Base-by-base conservation (phyloP, 2,329 filamentous ascomycete genomes). In the Claviceps sorghi region DNA sequence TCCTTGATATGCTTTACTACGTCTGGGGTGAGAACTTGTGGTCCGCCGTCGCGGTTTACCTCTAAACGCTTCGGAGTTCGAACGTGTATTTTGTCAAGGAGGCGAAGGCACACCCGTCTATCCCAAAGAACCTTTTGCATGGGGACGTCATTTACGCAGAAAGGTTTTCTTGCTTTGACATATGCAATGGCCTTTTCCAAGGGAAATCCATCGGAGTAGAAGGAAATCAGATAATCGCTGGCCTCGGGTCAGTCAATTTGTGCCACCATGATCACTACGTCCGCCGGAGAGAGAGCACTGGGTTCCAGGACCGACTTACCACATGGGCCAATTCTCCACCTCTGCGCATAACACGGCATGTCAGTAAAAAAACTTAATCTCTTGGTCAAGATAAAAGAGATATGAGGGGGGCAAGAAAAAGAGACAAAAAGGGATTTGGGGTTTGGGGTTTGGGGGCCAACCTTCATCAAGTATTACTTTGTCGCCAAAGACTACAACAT, bases 61-160 rank as follows among this genome's bases (percentile, higher is more conserved):
- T 97, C 91, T 29, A 98, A 68, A 53, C 94, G 80, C 61, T 83
- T 83, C 0, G 94, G 93, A 0, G 91, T 96, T 9, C 88, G 88
- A 2, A 98, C 90, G 54, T 84, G 82, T 64, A 97, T 86, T 60
- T 86, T 83, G 66, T 97, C 91, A 48, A 98, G 75, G 34, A 98
- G 85, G 53, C 80, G 82, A 21, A 98, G 76, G 60, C 93, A 97
- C 26, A 97, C 74, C 36, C 94, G 83, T 48, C 94, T 82, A 66
- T 98, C 93, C 93, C 93, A 98, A 3, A 98, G 73, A 6, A 98
- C 82, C 67, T 94, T 90, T 66, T 98, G 93, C 88, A 98, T 96
- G 1, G 89, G 87, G 44, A 98, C 75, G 66, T 98, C 91, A 64
- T 98, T 98, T 63, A 98, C 90, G 64, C 91, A 96, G 61, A 96